A percentile compares a stretch with the other conserved stretches of the same genome.
Evolutionary conservation across 306 rosid genomes (phyloP).

Genomic region (Cicer arietinum): DNA sequence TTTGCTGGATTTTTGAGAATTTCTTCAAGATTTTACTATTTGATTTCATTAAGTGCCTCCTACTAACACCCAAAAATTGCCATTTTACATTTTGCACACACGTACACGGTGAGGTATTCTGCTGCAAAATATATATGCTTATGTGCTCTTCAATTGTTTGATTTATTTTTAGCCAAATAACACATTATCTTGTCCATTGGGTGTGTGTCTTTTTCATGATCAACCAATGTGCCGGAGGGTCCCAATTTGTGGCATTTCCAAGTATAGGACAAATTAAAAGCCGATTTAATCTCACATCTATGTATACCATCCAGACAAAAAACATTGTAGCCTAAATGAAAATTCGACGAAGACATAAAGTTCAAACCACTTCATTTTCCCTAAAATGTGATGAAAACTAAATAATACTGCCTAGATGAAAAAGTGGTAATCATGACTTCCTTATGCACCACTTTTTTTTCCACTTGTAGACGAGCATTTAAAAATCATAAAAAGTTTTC

Average conservation of each 20-base stretch:
- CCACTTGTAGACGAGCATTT: too few species aligned
- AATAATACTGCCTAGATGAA: background rate
- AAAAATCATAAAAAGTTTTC: too few species aligned
- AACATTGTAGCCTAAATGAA: conserved; percentile 6
- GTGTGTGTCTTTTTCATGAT: conserved; percentile 20
- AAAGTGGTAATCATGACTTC: conserved; percentile 8
- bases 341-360: conserved; percentile 37
- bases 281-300: conserved; percentile 18
- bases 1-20: background rate
- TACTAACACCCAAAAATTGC: conserved; percentile 4
- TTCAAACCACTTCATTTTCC: conserved; percentile 10
- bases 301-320: background rate
- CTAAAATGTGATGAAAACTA: conserved; percentile 1
- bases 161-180: conserved; percentile 19
- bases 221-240: background rate
- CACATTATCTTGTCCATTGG: conserved; percentile 14
- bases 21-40: background rate
- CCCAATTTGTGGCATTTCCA: conserved; percentile 21
- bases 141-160: background rate
- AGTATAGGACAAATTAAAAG: conserved; percentile 14
- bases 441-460: background rate
- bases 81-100: background rate
- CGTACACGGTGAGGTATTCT: background rate
- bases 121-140: background rate
- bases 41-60: background rate